Evolutionary conservation across 2,329 filamentous ascomycete genomes (phyloP).

Genomic region (Aspergillus hortae): DNA sequence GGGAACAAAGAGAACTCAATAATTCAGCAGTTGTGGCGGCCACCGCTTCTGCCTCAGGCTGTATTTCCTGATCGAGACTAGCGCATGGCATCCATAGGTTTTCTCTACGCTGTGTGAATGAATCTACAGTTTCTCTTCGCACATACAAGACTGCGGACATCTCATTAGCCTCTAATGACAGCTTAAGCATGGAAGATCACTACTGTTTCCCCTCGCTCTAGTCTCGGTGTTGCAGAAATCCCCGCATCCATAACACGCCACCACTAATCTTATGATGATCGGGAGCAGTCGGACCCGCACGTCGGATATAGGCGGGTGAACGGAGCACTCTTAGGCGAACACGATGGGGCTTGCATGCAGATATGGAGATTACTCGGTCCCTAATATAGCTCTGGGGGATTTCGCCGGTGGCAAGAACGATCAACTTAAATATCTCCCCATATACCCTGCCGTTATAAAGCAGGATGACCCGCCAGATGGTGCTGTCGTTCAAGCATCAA

Average conservation of each 20-base stretch:
- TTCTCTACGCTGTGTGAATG: too few species aligned
- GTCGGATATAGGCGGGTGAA: background rate
- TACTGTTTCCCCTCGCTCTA: too few species aligned
- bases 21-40: background rate
- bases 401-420: background rate
- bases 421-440: background rate
- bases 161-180: too few species aligned
- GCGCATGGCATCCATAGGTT: too few species aligned
- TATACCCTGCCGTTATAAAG: background rate
- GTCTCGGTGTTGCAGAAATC: too few species aligned
- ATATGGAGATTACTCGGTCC: background rate
- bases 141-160: too few species aligned
- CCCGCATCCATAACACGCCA: background rate
- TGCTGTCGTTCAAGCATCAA: background rate
- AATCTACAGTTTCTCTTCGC: too few species aligned
- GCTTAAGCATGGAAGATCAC: too few species aligned
- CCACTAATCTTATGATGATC: background rate
- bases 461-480: background rate
- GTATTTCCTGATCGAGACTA: background rate
- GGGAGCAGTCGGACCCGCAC: background rate
- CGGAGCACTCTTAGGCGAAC: too few species aligned
- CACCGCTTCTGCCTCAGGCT: background rate
- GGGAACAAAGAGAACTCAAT: background rate
- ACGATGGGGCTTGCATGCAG: background rate
- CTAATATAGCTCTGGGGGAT: background rate